Conservation (phyloP, 2,329 filamentous ascomycete genomes). For the Neopestalotiopsis sp. region DNA sequence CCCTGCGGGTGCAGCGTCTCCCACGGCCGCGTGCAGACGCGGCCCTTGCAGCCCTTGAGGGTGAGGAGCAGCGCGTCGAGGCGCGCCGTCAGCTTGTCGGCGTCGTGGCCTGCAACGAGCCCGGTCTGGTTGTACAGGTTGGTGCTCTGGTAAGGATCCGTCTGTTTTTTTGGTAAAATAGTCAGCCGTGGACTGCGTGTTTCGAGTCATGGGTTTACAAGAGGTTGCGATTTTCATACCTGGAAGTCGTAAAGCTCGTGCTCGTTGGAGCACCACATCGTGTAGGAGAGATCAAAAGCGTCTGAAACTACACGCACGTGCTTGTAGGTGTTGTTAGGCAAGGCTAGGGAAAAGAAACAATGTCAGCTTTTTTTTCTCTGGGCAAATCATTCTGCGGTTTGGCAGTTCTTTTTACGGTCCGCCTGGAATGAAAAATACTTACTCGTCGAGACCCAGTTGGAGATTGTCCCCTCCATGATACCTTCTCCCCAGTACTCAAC, state of each 20-base stretch:
- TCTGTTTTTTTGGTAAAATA: constrained; percentile 36
- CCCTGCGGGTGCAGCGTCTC: constrained; percentile 59
- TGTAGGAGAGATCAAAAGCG: constrained; percentile 27
- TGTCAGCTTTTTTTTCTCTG: too few relatives aligned
- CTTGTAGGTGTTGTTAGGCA: constrained; percentile 50
- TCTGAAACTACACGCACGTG: constrained; percentile 42
- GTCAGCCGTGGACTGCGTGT: not conserved
- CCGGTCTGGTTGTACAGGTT: constrained; percentile 44
- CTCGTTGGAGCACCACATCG: constrained; percentile 72
- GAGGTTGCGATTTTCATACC: constrained; percentile 38
- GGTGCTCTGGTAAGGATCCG: constrained; percentile 48
- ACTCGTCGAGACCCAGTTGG: not conserved
- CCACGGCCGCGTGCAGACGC: constrained; percentile 63
- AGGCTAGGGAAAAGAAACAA: not conserved
- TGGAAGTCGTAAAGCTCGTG: constrained; percentile 69
- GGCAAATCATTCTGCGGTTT: too few relatives aligned
- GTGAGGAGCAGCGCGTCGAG: constrained; percentile 61
- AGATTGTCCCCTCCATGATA: constrained; percentile 23
- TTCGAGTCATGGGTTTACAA: too few relatives aligned
- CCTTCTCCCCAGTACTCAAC: constrained; percentile 48
- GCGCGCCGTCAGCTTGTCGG: constrained; percentile 50
- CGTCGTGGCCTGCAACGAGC: constrained; percentile 38
- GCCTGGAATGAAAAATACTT: not conserved
- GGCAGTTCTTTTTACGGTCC: too few relatives aligned
- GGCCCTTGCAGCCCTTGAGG: constrained; percentile 64